Evolutionary conservation across 768 basidiomycete species (phyloP).

Genomic region (Boletus rubroflammeus): DNA sequence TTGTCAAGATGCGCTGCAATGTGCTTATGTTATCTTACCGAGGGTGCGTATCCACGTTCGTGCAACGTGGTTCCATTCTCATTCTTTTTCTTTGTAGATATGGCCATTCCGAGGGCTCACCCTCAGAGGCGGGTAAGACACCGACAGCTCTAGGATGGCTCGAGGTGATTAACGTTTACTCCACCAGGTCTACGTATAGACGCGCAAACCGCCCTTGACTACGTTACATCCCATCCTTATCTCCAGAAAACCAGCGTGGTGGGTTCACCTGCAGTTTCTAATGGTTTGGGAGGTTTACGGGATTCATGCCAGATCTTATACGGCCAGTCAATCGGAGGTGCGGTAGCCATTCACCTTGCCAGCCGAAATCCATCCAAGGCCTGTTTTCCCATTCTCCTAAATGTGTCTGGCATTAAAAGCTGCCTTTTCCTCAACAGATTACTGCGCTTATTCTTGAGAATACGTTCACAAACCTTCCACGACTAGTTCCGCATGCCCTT

Average conservation of each 20-base stretch:
- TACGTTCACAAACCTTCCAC: slow-evolving; percentile 83
- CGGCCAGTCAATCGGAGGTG: slow-evolving; percentile 89
- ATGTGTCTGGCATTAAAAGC: not conserved
- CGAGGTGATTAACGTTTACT: not conserved
- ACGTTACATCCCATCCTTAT: slow-evolving; percentile 57
- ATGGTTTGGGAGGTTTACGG: not conserved
- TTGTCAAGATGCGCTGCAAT: slow-evolving; percentile 81
- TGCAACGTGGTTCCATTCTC: not conserved
- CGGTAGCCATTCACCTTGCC: slow-evolving; percentile 86
- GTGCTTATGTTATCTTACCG: slow-evolving; percentile 93
- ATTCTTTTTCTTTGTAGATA: slow-evolving; percentile 49
- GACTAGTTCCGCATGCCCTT: slow-evolving; percentile 75
- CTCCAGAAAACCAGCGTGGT: slow-evolving; percentile 70
- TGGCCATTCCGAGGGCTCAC: slow-evolving; percentile 81
- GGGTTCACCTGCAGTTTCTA: slow-evolving; percentile 18
- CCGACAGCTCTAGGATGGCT: not conserved
- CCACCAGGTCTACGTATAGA: slow-evolving; percentile 71
- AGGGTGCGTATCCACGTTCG: slow-evolving; percentile 50
- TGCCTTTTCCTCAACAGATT: slow-evolving; percentile 44
- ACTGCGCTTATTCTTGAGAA: slow-evolving; percentile 85
- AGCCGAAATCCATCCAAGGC: slow-evolving; percentile 72
- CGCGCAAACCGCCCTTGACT: slow-evolving; percentile 80
- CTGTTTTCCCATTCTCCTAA: not conserved
- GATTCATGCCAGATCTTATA: slow-evolving; percentile 55
- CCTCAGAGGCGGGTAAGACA: slow-evolving; percentile 72